Base-by-base conservation (phyloP, 176 grass and related monocot genomes). In the Phyllostachys edulis region DNA sequence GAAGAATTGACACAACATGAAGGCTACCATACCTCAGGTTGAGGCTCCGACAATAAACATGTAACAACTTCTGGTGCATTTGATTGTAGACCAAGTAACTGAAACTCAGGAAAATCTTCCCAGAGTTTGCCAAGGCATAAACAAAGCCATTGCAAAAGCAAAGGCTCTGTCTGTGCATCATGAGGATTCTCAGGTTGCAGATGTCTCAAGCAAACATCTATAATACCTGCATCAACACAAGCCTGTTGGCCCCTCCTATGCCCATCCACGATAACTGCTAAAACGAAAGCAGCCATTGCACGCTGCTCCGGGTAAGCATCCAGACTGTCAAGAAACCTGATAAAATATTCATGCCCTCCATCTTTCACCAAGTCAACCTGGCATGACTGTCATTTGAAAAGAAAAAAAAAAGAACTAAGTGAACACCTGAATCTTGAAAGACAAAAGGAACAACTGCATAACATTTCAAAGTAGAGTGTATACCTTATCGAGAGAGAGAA, bases 331-430 rank as follows among this genome's bases (percentile, higher is more conserved):
- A n/a, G n/a, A 91, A 98, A 98, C 54, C 86, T 91, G 69, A 96
- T 90, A 82, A 98, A 98, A 86, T 98, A 98, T 61, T 69, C 67
- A 82, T 98, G 96, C 40, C 96, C 96, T 68, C 89, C 91, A 78
- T 98, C 96, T 90, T 98, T 98, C 73, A 98, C 93, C 80, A 98
- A 86, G 87, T 98, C 96, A 45, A 90, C 91, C 89, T 98, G 96
- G 78, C 96, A 98, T 7, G 96, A 98, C 96, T 98, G 81, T 63
- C 83, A 80, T 85, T 82, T 29, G 29, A 29, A 29, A 29, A 29
- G 29, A n/a, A n/a, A 47, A 65, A 75, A 80, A 32, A 11, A 37
- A 82, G 0, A 41, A 71, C 7, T 34, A 54, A 71, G 17, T 83
- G 67, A 80, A 85, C 24, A 75, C 36, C 39, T 67, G 64, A 79